Evolutionary conservation across 345 rosid species (phyloP).

Genomic region (Populus euphratica): DNA sequence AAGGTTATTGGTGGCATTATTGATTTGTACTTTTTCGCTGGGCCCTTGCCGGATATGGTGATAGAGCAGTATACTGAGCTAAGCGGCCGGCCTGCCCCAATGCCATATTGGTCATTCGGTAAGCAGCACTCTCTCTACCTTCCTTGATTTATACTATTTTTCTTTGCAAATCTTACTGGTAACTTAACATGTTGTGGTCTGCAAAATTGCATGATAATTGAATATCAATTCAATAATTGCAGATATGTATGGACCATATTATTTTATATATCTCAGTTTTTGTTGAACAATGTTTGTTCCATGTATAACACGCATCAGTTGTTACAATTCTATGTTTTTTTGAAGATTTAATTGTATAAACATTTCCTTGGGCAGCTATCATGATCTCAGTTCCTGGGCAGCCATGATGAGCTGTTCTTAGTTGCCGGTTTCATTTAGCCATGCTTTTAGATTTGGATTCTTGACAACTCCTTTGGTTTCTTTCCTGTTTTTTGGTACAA

Average conservation of each 20-base stretch:
- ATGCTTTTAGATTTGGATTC: not conserved
- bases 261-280: not conserved
- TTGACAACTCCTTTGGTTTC: not conserved
- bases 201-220: not conserved
- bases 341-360: too few relatives aligned
- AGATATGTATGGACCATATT: not conserved
- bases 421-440: too few relatives aligned
- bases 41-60: constrained; percentile 52
- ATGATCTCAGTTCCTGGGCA: too few relatives aligned
- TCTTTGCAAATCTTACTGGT: not conserved
- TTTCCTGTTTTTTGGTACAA: not conserved
- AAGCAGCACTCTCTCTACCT: not conserved
- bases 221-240: not conserved
- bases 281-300: not conserved
- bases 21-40: constrained; percentile 59
- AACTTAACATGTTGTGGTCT: not conserved
- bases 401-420: too few relatives aligned
- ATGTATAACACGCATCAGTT: not conserved
- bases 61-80: constrained; percentile 64
- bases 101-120: constrained; percentile 90
- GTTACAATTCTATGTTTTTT: too few relatives aligned
- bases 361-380: too few relatives aligned
- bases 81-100: constrained; percentile 66
- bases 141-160: not conserved
- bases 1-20: constrained; percentile 60